Evolutionary conservation across 805 yeast genomes (phyloP).

Genomic region (Clavispora asparagi): DNA sequence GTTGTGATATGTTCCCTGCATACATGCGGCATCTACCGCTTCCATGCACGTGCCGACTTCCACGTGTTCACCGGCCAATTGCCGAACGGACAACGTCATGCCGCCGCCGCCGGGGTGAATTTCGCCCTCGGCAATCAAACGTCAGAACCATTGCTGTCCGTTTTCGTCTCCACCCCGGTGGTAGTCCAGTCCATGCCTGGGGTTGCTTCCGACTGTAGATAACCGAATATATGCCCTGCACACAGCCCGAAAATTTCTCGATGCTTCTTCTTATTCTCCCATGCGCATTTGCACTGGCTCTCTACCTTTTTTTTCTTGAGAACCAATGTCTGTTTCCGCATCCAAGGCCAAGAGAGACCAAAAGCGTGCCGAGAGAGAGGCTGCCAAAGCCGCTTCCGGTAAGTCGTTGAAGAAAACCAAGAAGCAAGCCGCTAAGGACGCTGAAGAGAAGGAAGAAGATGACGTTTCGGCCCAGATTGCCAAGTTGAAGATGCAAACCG

Average conservation of each 20-base stretch:
- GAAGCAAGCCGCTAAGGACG: slow-evolving; percentile 51
- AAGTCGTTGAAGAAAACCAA: slow-evolving; percentile 65
- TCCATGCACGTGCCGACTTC: too few species aligned
- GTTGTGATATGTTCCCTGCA: too few species aligned
- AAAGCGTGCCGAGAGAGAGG: slow-evolving; percentile 66
- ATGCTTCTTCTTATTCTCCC: slow-evolving; percentile 1
- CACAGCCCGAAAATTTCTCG: slow-evolving; percentile 5
- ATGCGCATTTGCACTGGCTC: neutral
- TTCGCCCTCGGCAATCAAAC: too few species aligned
- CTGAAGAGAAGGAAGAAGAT: slow-evolving; percentile 49
- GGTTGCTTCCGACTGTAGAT: neutral
- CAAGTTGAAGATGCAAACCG: slow-evolving; percentile 87
- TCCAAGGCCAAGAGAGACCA: slow-evolving; percentile 99
- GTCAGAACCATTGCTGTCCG: too few species aligned
- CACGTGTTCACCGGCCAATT: too few species aligned
- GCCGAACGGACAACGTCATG: too few species aligned
- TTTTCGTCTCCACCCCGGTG: too few species aligned
- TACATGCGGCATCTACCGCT: too few species aligned
- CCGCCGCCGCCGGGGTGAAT: too few species aligned
- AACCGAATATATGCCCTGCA: slow-evolving; percentile 1
- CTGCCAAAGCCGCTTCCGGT: slow-evolving; percentile 53
- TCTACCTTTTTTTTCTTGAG: neutral
- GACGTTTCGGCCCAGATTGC: slow-evolving; percentile 70
- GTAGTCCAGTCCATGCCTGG: neutral
- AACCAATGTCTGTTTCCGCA: slow-evolving; percentile 59